Evolutionary conservation across 805 yeast species (phyloP).

Genomic region (Blastobotrys parvus): DNA sequence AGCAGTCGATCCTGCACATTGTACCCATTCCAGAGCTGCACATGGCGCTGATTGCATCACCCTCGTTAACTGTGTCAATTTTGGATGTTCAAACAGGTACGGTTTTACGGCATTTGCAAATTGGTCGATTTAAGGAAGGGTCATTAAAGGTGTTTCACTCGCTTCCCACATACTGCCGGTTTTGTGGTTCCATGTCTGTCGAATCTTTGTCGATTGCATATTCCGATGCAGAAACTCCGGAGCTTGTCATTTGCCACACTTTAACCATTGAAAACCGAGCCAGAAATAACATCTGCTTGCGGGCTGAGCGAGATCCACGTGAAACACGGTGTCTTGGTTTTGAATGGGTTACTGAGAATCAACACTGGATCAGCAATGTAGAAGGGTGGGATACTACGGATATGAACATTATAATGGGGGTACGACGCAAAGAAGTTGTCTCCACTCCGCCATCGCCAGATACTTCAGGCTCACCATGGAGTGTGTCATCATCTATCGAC

Average conservation of each 20-base stretch:
- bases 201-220: conserved; percentile 66
- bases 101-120: conserved; percentile 48
- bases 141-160: conserved; percentile 67
- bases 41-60: conserved; percentile 19
- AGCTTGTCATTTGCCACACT: conserved; percentile 61
- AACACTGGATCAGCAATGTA: conserved; percentile 56
- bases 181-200: conserved; percentile 84
- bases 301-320: conserved; percentile 89
- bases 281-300: conserved; percentile 68
- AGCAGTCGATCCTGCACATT: conserved; percentile 4
- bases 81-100: conserved; percentile 75
- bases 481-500: not conserved
- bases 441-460: not conserved
- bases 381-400: conserved; percentile 77
- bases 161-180: conserved; percentile 80
- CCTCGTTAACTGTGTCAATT: conserved; percentile 27
- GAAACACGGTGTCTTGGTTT: conserved; percentile 87
- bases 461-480: not conserved
- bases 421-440: conserved; percentile 35
- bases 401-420: conserved; percentile 67
- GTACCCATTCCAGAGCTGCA: conserved; percentile 21
- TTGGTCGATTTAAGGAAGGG: conserved; percentile 54
- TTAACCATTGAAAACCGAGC: conserved; percentile 66
- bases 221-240: conserved; percentile 44
- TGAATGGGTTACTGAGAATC: conserved; percentile 62